phyloP scores from a whole-genome alignment of 768 basidiomycete species.

The Suillus clintonianus region DNA sequence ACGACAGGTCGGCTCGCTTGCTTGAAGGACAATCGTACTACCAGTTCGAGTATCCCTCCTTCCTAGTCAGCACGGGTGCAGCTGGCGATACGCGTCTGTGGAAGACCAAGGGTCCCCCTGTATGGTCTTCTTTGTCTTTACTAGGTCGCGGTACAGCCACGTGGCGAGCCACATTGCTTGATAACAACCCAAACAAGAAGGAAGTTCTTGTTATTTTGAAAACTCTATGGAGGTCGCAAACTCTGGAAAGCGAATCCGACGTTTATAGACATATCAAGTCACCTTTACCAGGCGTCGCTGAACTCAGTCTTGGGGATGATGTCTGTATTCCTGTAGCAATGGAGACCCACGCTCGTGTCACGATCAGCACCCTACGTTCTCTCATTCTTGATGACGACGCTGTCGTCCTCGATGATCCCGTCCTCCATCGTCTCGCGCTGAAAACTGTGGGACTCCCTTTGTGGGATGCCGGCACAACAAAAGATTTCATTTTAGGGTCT shows the following conservation, averaged over 20 bases:
- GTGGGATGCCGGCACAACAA: constrained; percentile 11
- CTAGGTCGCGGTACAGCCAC: neutral
- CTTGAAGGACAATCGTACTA: neutral
- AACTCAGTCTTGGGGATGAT: neutral
- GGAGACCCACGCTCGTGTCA: neutral
- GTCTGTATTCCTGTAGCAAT: neutral
- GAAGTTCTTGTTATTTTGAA: neutral
- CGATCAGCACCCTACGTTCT: neutral
- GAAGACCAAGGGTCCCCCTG: neutral
- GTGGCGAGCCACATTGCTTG: neutral
- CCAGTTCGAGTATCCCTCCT: neutral
- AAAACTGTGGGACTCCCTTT: constrained; percentile 17
- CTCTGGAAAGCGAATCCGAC: neutral
- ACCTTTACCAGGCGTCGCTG: neutral
- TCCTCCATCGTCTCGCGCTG: constrained; percentile 22
- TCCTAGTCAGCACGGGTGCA: neutral
- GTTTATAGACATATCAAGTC: neutral
- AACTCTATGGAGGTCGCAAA: neutral
- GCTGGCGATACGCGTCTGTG: neutral
- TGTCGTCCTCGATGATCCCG: neutral
- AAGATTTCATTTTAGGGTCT: neutral
- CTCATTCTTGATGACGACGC: neutral
- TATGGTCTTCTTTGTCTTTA: neutral
- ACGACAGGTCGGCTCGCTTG: neutral
- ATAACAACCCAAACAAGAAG: too few relatives aligned